Conservation (phyloP, 495 filamentous ascomycete genomes). For the Penicillium arizonense region DNA sequence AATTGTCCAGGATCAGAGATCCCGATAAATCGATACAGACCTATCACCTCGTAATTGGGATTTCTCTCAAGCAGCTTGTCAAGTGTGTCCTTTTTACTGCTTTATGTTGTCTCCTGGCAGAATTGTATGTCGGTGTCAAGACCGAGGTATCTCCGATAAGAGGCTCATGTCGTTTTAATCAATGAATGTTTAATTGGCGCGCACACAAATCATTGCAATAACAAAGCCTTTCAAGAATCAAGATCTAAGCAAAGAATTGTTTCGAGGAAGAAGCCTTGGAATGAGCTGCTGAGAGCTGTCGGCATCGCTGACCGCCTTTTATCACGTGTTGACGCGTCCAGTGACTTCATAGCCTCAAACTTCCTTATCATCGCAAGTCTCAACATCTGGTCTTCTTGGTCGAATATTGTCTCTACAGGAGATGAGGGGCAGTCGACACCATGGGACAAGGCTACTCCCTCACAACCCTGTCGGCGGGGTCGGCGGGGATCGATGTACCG, state of each 20-base stretch:
- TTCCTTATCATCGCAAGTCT: slow-evolving; percentile 2
- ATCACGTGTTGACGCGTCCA: slow-evolving; percentile 24
- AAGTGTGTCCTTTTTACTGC: background rate
- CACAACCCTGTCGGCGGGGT: slow-evolving; percentile 82
- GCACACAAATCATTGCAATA: background rate
- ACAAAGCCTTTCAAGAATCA: no score
- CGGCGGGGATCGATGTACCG: slow-evolving; percentile 88
- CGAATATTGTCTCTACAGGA: slow-evolving; percentile 16
- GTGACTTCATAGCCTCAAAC: slow-evolving; percentile 20
- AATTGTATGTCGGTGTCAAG: slow-evolving; percentile 3
- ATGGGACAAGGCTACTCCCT: slow-evolving; percentile 99
- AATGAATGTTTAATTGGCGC: background rate
- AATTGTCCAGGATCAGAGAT: background rate
- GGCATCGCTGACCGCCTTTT: slow-evolving; percentile 21
- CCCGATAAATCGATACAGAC: background rate
- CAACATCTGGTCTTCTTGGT: background rate
- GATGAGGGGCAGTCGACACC: slow-evolving; percentile 38
- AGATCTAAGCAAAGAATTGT: background rate
- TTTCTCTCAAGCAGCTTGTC: background rate
- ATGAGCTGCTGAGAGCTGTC: slow-evolving; percentile 3
- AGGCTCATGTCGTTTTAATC: background rate
- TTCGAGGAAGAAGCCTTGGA: background rate
- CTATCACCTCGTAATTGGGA: background rate
- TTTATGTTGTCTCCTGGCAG: background rate
- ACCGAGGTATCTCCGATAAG: background rate